These are phyloP conservation scores for Lachnellula hyalina DNA, from an alignment of 2,329 filamentous ascomycete genomes.

Conservation along the genomic window DNA sequence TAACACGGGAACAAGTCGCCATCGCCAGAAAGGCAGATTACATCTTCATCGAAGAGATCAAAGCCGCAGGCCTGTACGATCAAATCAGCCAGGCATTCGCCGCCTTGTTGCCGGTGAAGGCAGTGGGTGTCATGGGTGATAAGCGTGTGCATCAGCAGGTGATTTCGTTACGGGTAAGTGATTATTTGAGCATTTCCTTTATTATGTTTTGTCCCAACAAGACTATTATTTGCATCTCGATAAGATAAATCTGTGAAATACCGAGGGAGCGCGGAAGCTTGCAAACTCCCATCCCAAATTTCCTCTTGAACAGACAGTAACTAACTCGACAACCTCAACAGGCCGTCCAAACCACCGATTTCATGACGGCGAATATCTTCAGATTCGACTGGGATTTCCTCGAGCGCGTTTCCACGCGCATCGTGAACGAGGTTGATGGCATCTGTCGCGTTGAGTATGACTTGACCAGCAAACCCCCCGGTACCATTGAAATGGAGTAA, in stretches of 20 bases:
- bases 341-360: conserved; percentile 52
- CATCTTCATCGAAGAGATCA: conserved; percentile 75
- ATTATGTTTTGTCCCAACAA: no score
- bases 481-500: conserved; percentile 70
- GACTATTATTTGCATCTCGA: no score
- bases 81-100: conserved; percentile 67
- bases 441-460: conserved; percentile 69
- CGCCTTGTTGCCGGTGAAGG: conserved; percentile 59
- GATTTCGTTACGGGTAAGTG: conserved; percentile 44
- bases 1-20: conserved; percentile 71
- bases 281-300: no score
- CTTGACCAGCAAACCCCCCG: conserved; percentile 43
- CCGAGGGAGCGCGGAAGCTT: no score
- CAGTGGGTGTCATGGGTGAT: conserved; percentile 64
- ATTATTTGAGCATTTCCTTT: no score
- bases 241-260: no score
- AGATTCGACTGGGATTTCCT: conserved; percentile 49
- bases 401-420: conserved; percentile 58
- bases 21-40: conserved; percentile 73
- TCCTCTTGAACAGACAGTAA: no score
- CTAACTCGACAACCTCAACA: no score
- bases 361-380: conserved; percentile 32
- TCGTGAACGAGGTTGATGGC: conserved; percentile 62
- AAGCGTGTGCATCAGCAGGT: conserved; percentile 61
- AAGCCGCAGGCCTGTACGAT: conserved; percentile 65